Evolutionary conservation across 2,329 filamentous ascomycete species (phyloP).

Genomic region (Fusarium sulawesiense): DNA sequence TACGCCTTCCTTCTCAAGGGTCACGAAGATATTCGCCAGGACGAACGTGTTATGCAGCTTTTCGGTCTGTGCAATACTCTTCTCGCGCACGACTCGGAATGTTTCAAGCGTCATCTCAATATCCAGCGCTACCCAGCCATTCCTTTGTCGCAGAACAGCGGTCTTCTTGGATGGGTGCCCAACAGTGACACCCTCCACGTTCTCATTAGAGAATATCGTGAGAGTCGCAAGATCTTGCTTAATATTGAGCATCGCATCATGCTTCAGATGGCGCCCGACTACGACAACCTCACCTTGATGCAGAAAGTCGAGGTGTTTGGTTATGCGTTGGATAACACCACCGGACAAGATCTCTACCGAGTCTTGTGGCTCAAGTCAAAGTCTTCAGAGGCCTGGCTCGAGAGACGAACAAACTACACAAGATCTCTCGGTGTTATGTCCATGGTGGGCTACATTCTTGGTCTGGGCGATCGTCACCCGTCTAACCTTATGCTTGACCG

Average conservation of each 20-base stretch:
- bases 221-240: constrained; percentile 94
- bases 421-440: constrained; percentile 98
- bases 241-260: constrained; percentile 99
- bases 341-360: constrained; percentile 96
- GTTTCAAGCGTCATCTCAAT: constrained; percentile 95
- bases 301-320: constrained; percentile 99
- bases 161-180: constrained; percentile 93
- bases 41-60: constrained; percentile 99
- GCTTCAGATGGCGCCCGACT: constrained; percentile 99
- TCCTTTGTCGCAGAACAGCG: constrained; percentile 94
- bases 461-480: constrained; percentile 94
- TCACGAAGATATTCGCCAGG: constrained; percentile 99
- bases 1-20: constrained; percentile 96
- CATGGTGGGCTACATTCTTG: constrained; percentile 99
- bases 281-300: constrained; percentile 98
- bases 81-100: constrained; percentile 91
- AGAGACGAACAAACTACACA: constrained; percentile 98
- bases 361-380: constrained; percentile 99
- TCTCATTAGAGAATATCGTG: constrained; percentile 95
- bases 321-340: constrained; percentile 98
- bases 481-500: constrained; percentile 98
- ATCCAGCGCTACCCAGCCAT: constrained; percentile 98
- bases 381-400: constrained; percentile 97
- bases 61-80: constrained; percentile 98
- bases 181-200: constrained; percentile 98